Base-by-base conservation (phyloP, 352 stramenopile genomes). In the Phytophthora idaei region DNA sequence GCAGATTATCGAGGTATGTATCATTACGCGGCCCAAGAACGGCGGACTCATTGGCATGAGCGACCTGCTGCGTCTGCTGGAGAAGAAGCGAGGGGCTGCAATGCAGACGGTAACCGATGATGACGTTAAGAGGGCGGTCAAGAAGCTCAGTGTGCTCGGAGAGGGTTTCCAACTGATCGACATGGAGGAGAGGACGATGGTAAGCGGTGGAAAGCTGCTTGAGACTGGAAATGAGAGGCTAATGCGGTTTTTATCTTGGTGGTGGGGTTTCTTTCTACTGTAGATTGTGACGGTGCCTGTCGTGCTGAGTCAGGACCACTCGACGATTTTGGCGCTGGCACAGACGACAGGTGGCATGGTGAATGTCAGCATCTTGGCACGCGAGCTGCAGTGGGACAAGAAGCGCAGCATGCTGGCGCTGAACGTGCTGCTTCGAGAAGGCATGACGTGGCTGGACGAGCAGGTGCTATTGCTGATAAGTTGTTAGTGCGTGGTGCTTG, bases 1-100 rank as follows among this genome's bases (percentile, higher is more conserved):
- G 27, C 98, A 99, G 76, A 98, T 99, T 64, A 98, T 98, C 37
- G 97, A 99, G 70, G 91, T 99, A 34, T 98, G 97, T 69, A 95
- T 99, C 63, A 81, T 98, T 14, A 99, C 94, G 37, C 68, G 85
- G 56, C 83, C 85, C 7, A 93, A 94, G 73, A 96, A 96, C 64
- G 88, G 88, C 29, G 88, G 88, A 0, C 62, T 96, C 4, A 90
- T 96, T 15, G 81, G 82, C 5, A 94, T 96, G 83, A 87, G 69
- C 46, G 88, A 96, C 57, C 54, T 96, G 56, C 67, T 94, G 37
- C 72, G 83, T 5, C 49, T 96, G 5, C 71, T 96, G 14, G 74
- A 77, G 28, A 90, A 90, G 74, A 89, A 90, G 58, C 63, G 88
- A 29, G 83, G 83, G 36, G 45, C 73, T 2, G 76, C 53, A 8